Conservation (phyloP, 306 rosid species). For the Lathyrus oleraceus region DNA sequence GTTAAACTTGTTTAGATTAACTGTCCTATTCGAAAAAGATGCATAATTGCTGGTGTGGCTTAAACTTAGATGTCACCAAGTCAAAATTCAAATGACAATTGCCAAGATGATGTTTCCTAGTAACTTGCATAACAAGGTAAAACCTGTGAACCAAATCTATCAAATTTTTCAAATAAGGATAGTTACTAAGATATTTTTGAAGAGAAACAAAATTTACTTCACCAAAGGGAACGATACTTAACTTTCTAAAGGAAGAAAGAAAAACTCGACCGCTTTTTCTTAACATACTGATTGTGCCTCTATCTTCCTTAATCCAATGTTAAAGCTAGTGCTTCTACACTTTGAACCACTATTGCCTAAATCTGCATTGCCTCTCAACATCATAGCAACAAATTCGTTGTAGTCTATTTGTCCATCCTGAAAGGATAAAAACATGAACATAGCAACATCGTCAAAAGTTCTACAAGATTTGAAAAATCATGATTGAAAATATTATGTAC, state of each 20-base stretch:
- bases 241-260: not conserved
- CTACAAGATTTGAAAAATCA: not conserved
- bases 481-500: conserved; percentile 24
- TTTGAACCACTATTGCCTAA: conserved; percentile 49
- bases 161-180: conserved; percentile 1
- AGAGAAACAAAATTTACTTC: not conserved
- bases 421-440: conserved; percentile 29
- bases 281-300: conserved; percentile 52
- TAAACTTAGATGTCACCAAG: conserved; percentile 30
- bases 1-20: conserved; percentile 23
- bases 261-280: not conserved
- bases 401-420: conserved; percentile 91
- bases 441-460: not conserved
- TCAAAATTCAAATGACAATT: conserved; percentile 2
- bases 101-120: conserved; percentile 22
- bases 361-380: conserved; percentile 68
- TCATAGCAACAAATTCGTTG: conserved; percentile 89
- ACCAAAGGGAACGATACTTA: not conserved
- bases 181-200: conserved; percentile 15
- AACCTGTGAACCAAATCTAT: conserved; percentile 17
- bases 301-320: conserved; percentile 67
- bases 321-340: conserved; percentile 42
- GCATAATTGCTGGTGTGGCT: conserved; percentile 25
- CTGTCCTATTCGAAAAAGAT: conserved; percentile 23
- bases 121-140: conserved; percentile 13